Base-by-base conservation (phyloP, 129 eudicot genomes). In the Chrysanthemum lavandulifolium region DNA sequence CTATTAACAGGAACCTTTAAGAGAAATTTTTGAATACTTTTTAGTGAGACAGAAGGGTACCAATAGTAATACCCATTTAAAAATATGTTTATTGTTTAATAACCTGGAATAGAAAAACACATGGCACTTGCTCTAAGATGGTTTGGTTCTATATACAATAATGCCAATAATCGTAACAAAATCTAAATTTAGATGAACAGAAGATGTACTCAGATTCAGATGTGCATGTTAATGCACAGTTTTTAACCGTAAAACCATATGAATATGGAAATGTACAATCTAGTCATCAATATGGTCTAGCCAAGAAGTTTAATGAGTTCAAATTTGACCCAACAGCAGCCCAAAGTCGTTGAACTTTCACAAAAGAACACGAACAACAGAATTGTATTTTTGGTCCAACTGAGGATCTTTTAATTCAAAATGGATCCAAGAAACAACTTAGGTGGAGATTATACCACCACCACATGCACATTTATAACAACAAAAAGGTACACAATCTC, bases 231-330 rank as follows among this genome's bases (percentile, higher is more conserved):
- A n/a, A 18, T 49, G 60, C 10, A 69, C 67, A 58, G 58, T 48
- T 72, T 63, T 11, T 48, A 73, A 27, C 47, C n/a, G 62, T 51
- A 73, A 63, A 64, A 50, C 63, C 63, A 40, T 16, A 31, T 9
- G 62, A 62, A 50, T 49, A n/a, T 69, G 61, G 60, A 73, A 62
- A 15, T 48, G 61, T 40, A 74, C 51, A 15, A 61, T 74, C 13
- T 12, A 16, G 13, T 52, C 43, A 64, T 65, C 62, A 53, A 31
- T 9, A 52, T 53, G 71, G 71, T 74, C 65, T 31, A 16, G 65
- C 64, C 54, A 73, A 51, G 40, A 27, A 63, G 7, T 27, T 53
- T 52, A 31, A 69, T 31, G 13, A 69, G 62, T 54, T 52, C 68
- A 43, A 45, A 13, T 47, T 59, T 60, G 68, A 72, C 68, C 59